Evolutionary conservation across 225 moss, liverwort and hornwort species (phyloP).

Genomic region (Takakia lepidozioides): DNA sequence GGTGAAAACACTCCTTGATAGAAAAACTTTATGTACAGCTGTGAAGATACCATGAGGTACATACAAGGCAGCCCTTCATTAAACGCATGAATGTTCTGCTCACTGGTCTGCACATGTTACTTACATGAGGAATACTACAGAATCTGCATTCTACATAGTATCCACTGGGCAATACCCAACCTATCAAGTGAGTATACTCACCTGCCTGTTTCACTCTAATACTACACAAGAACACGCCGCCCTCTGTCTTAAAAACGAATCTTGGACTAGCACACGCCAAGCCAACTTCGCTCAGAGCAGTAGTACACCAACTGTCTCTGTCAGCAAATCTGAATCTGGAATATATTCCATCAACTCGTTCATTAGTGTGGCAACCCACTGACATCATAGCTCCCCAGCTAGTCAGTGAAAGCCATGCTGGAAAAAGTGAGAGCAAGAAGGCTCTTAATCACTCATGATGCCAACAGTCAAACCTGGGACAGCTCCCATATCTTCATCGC

Average conservation of each 20-base stretch:
- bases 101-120: too few species aligned
- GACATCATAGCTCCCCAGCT: constrained; percentile 13
- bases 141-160: constrained; percentile 4
- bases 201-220: constrained; percentile 3
- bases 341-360: constrained; percentile 17
- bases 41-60: constrained; percentile 10
- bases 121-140: too few species aligned
- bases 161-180: too few species aligned
- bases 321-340: constrained; percentile 23
- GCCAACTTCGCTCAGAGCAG: constrained; percentile 12
- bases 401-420: constrained; percentile 5
- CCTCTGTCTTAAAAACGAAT: constrained; percentile 4
- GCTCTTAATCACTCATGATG: constrained; percentile 23
- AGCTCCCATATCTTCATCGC: constrained; percentile 18
- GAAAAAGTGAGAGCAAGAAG: constrained; percentile 11
- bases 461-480: constrained; percentile 43
- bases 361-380: constrained; percentile 13
- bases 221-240: constrained; percentile 8
- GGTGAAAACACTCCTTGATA: too few species aligned
- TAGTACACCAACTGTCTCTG: constrained; percentile 14
- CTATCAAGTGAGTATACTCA: constrained; percentile 2
- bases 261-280: too few species aligned
- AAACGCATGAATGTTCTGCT: constrained; percentile 6
- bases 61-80: constrained; percentile 6
- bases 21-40: too few species aligned